phyloP scores from a whole-genome alignment of 768 basidiomycete genomes.

The Phlegmacium glaucopus region DNA sequence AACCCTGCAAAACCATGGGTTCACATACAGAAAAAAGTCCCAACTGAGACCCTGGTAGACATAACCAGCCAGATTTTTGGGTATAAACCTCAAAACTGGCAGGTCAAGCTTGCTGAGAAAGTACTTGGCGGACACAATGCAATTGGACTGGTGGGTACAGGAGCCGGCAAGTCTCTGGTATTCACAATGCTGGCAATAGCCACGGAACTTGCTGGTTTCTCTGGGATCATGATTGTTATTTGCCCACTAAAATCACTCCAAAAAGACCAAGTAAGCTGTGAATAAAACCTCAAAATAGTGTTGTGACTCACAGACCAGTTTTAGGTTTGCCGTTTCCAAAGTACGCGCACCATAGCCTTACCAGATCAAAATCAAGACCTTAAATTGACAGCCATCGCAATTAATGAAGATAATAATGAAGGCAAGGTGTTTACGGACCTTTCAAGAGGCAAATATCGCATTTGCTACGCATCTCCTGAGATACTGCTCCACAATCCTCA shows the following conservation, averaged over 20 bases:
- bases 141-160: conserved; percentile 7
- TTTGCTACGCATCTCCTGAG: conserved; percentile 14
- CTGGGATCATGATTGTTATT: conserved; percentile 9
- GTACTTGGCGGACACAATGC: conserved; percentile 6
- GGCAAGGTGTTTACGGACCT: conserved; percentile 7
- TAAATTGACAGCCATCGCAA: conserved; percentile 10
- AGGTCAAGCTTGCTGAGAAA: not conserved
- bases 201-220: conserved; percentile 2
- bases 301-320: not conserved
- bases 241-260: conserved; percentile 11
- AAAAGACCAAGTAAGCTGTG: conserved; percentile 7
- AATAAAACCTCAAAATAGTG: not conserved
- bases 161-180: conserved; percentile 7
- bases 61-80: not conserved
- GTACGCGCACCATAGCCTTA: not conserved
- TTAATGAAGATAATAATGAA: conserved; percentile 14
- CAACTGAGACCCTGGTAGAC: not conserved
- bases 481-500: conserved; percentile 6
- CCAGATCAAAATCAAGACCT: conserved; percentile 1
- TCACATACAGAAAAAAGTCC: not conserved
- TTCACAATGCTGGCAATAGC: conserved; percentile 6
- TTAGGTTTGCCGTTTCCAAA: not conserved
- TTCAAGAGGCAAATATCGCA: conserved; percentile 1
- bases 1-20: not conserved
- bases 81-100: not conserved